Conservation (phyloP, 139 green algal species). For the Chlorella sp. region DNA sequence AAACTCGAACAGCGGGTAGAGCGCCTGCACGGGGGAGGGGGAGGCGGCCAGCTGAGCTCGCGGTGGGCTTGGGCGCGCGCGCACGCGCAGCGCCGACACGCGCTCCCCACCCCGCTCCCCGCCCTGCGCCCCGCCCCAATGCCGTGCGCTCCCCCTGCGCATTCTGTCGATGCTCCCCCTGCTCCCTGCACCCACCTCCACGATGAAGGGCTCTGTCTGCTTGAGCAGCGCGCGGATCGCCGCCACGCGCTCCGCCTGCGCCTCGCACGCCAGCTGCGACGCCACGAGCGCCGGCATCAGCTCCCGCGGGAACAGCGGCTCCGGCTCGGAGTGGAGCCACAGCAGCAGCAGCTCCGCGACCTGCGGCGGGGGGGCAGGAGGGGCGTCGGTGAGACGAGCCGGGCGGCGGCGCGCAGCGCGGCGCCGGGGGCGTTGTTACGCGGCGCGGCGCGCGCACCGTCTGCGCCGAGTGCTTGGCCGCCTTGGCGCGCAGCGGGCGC, state of each 20-base stretch:
- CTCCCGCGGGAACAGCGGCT: conserved; percentile 29
- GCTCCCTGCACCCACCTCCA: too few species aligned
- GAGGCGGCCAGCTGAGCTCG: too few species aligned
- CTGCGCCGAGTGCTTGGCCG: not conserved
- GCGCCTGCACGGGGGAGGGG: too few species aligned
- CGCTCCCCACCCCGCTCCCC: too few species aligned
- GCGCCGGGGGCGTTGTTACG: not conserved
- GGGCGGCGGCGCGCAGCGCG: not conserved
- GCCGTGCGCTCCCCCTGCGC: too few species aligned
- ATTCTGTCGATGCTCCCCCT: too few species aligned
- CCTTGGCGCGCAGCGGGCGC: conserved; percentile 30
- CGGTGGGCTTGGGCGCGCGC: not conserved
- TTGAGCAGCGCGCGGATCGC: conserved; percentile 29
- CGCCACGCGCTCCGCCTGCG: conserved; percentile 9
- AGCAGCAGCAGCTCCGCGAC: conserved; percentile 41
- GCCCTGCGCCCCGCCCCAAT: too few species aligned
- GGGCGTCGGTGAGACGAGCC: not conserved
- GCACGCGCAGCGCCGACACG: too few species aligned
- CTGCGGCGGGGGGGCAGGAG: conserved; percentile 3
- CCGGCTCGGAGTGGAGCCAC: conserved; percentile 34
- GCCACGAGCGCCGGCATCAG: conserved; percentile 22
- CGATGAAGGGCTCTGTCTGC: conserved; percentile 32
- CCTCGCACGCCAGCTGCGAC: conserved; percentile 2
- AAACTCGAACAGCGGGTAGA: conserved; percentile 48
- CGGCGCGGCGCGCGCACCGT: not conserved